Base-by-base conservation (phyloP, 306 rosid species). In the Rosa lucieae region DNA sequence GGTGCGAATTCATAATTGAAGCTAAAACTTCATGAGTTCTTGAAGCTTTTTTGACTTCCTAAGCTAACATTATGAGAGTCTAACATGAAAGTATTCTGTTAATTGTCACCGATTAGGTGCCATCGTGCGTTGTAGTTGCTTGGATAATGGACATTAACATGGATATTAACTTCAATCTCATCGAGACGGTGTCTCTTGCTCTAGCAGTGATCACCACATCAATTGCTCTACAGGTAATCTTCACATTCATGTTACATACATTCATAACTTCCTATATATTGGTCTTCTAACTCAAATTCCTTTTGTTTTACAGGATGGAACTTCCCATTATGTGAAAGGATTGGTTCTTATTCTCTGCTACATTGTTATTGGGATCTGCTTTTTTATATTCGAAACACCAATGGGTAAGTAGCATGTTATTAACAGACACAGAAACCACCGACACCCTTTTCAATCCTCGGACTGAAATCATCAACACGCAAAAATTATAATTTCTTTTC, bases 301-400 rank as follows among this genome's bases (percentile, higher is more conserved):
- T 32, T 13, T 70, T 49, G 29, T 72, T 77, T 67, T 77, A 62
- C 65, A 94, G 97, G 99, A 92, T 84, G 97, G 99, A 18, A 91
- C 97, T 79, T 94, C 95, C 78, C 94, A 91, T 87, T 94, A 94
- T 88, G 72, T 94, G 84, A 94, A 94, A 78, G 99, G 99, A 6
- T 70, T 92, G 68, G 51, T 91, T 86, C 97, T 94, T 66, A 83
- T 92, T 46, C 86, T 94, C 10, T 92, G 92, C 86, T 94, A 94
- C 85, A 4, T 94, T 82, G 87, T 85, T 44, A 94, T 89, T 61
- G 97, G 91, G 5, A 89, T 97, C 72, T 91, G 97, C 85, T 94
- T 94, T 84, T 91, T 91, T 2, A 90, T 94, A 13, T 85, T 80
- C 78, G 88, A 80, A 74, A 70, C 91, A 72, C 88, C 92, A 17